Percentiles rank a stretch among this genome's conserved stretches.
phyloP scores from a whole-genome alignment of 2,329 filamentous ascomycete genomes.

The Aspergillus aculeatus region DNA sequence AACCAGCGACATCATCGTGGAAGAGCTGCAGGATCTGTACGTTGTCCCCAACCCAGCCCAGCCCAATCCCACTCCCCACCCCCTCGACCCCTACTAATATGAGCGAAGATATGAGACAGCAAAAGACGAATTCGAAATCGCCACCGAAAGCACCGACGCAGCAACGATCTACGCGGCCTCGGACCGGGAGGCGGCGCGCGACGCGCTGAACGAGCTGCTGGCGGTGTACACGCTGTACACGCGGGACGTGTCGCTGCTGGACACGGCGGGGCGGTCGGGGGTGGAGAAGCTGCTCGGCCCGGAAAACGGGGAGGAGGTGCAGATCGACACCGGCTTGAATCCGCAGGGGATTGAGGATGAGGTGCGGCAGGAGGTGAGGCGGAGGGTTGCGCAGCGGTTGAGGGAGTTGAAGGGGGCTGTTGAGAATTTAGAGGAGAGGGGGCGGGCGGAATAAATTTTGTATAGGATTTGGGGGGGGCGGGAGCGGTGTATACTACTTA shows the following conservation, averaged over 20 bases:
- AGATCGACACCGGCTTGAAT: slow-evolving; percentile 34
- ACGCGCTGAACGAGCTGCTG: slow-evolving; percentile 43
- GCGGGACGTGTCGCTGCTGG: slow-evolving; percentile 7
- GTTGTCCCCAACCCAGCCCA: not conserved
- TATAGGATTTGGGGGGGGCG: too few species aligned
- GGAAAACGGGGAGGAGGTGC: slow-evolving; percentile 11
- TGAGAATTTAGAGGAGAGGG: slow-evolving; percentile 42
- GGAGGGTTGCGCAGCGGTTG: slow-evolving; percentile 45
- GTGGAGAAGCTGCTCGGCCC: not conserved
- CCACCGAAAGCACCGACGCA: slow-evolving; percentile 47
- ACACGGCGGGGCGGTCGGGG: not conserved
- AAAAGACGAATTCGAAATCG: slow-evolving; percentile 52
- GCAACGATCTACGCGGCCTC: slow-evolving; percentile 48
- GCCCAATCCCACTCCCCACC: not conserved
- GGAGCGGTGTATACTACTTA: too few species aligned
- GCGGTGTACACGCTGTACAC: slow-evolving; percentile 38
- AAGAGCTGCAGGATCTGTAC: slow-evolving; percentile 41
- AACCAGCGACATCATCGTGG: slow-evolving; percentile 35
- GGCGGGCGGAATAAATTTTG: slow-evolving; percentile 31
- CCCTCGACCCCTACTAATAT: slow-evolving; percentile 10
- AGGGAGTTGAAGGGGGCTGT: slow-evolving; percentile 49
- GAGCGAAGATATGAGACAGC: slow-evolving; percentile 43
- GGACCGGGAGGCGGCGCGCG: slow-evolving; percentile 47
- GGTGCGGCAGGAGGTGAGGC: slow-evolving; percentile 44
- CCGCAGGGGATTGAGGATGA: slow-evolving; percentile 27